A percentile compares a stretch with the other conserved stretches of the same genome.
Evolutionary conservation across 371 early-diverging fungal genomes (phyloP).

Genomic region (Spiromyces aspiralis): DNA sequence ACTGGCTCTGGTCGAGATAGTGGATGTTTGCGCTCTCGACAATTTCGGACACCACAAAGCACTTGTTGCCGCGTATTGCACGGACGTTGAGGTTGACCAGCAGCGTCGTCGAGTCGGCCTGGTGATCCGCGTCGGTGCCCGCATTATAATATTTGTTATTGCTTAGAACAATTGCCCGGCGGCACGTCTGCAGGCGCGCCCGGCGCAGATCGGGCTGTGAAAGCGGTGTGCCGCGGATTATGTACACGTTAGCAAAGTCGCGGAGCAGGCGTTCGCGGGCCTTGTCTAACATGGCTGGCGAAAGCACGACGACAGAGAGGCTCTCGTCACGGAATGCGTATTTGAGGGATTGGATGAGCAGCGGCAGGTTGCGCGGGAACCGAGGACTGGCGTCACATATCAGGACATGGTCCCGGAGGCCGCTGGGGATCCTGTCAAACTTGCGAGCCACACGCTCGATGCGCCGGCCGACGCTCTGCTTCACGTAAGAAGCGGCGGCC

Average conservation of each 20-base stretch:
- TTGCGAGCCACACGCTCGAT: constrained; percentile 2
- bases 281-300: constrained; percentile 3
- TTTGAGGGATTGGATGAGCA: constrained; percentile 30
- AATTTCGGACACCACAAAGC: constrained; percentile 33
- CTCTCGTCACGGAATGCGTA: constrained; percentile 9
- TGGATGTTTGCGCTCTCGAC: constrained; percentile 30
- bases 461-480: constrained; percentile 3
- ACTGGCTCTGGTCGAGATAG: constrained; percentile 27
- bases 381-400: constrained; percentile 22
- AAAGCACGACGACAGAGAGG: constrained; percentile 28
- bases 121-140: constrained; percentile 4
- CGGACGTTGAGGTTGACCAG: constrained; percentile 33
- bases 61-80: constrained; percentile 11
- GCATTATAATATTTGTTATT: constrained; percentile 3
- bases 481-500: neutral
- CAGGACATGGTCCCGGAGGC: constrained; percentile 26
- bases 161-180: constrained; percentile 27
- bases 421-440: constrained; percentile 8
- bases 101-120: constrained; percentile 30
- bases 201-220: constrained; percentile 25
- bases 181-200: constrained; percentile 20
- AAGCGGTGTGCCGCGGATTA: constrained; percentile 32
- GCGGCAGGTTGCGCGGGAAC: constrained; percentile 31
- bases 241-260: constrained; percentile 19
- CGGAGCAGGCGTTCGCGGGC: constrained; percentile 1